phyloP scores from a whole-genome alignment of 306 rosid species.

The Sicyos baderoa region DNA sequence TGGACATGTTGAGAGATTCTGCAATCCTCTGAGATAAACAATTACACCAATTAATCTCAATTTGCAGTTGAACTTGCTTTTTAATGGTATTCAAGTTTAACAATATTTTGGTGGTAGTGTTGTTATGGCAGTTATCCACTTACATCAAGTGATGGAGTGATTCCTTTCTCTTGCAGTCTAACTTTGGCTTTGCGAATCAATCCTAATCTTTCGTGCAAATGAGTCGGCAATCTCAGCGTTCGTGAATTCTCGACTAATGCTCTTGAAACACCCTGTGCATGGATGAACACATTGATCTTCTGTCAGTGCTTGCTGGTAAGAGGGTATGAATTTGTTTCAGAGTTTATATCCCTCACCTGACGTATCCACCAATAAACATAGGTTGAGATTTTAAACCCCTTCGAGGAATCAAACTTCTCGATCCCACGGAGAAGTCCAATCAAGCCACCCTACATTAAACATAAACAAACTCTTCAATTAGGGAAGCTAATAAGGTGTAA shows the following conservation, averaged over 20 bases:
- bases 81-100: too few species aligned
- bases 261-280: conserved; percentile 80
- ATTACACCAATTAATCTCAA: background rate
- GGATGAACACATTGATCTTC: conserved; percentile 15
- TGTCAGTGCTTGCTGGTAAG: background rate
- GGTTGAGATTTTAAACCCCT: conserved; percentile 89
- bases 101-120: too few species aligned
- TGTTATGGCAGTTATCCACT: conserved; percentile 26
- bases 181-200: conserved; percentile 75
- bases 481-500: background rate
- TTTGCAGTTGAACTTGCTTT: background rate
- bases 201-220: conserved; percentile 83
- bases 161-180: conserved; percentile 72
- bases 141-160: conserved; percentile 87
- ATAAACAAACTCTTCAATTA: conserved; percentile 11
- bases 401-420: conserved; percentile 90
- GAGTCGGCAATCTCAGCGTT: conserved; percentile 75
- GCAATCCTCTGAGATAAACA: conserved; percentile 65
- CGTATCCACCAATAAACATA: conserved; percentile 99
- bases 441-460: conserved; percentile 70
- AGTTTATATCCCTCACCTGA: conserved; percentile 39
- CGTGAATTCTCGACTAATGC: conserved; percentile 79
- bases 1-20: conserved; percentile 73
- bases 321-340: background rate
- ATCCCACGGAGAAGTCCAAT: conserved; percentile 91